These are phyloP conservation scores for Aaosphaeria arxii DNA, from an alignment of 2,329 filamentous ascomycete genomes.

Conservation along the genomic window DNA sequence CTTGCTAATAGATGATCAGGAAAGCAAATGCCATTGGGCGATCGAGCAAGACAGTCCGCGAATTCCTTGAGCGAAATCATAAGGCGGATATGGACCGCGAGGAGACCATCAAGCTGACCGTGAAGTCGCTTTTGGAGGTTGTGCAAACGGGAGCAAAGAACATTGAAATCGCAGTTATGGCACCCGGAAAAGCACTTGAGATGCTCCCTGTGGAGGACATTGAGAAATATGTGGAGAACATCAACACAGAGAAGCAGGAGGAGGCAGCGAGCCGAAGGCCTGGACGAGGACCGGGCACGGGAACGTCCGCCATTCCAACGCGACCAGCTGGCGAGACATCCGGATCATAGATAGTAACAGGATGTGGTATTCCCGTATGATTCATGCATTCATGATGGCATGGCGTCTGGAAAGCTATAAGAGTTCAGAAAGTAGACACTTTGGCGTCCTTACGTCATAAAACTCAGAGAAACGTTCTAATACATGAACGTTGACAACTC, in stretches of 20 bases:
- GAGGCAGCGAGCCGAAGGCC: conserved; percentile 93
- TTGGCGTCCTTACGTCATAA: too few relatives aligned
- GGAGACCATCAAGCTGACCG: conserved; percentile 91
- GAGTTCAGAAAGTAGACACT: conserved; percentile 4
- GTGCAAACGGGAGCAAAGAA: conserved; percentile 99
- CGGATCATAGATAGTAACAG: conserved; percentile 17
- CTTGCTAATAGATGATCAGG: conserved; percentile 52
- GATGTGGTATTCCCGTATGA: too few relatives aligned
- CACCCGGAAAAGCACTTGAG: conserved; percentile 84
- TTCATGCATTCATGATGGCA: too few relatives aligned
- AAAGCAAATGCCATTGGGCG: conserved; percentile 98
- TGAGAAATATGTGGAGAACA: conserved; percentile 95
- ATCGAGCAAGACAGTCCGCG: conserved; percentile 97
- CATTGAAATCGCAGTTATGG: conserved; percentile 99
- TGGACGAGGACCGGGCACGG: conserved; percentile 60
- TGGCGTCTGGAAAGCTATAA: conserved; percentile 11
- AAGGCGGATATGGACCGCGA: conserved; percentile 97
- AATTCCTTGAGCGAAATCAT: conserved; percentile 98
- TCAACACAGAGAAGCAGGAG: conserved; percentile 99
- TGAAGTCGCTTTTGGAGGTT: conserved; percentile 97
- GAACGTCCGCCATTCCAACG: conserved; percentile 71
- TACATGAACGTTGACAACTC: too few relatives aligned
- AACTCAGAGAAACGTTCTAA: too few relatives aligned
- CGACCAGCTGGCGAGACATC: conserved; percentile 49
- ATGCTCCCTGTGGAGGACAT: conserved; percentile 95